Percentiles rank a stretch among this genome's conserved stretches.
Conservation (phyloP, 805 yeast genomes). For the Barnettozyma californica region DNA sequence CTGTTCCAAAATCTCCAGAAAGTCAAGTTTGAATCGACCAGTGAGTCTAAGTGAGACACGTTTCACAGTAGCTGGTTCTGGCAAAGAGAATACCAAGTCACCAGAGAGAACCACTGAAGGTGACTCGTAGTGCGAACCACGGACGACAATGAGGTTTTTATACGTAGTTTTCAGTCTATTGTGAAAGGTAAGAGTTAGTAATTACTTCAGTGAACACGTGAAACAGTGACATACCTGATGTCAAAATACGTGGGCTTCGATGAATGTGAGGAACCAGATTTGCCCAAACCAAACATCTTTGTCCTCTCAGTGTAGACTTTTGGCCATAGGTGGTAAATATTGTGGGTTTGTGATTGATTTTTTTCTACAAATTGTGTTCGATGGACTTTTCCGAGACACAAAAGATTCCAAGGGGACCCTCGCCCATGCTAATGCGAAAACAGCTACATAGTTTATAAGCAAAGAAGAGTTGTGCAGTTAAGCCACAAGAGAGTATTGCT, state of each 20-base stretch:
- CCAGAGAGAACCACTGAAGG: conserved; percentile 74
- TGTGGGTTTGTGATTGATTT: neutral
- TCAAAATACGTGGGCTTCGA: conserved; percentile 26
- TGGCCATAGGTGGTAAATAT: neutral
- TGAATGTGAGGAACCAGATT: conserved; percentile 12
- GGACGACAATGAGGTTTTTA: conserved; percentile 63
- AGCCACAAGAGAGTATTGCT: conserved; percentile 38
- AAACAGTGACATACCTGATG: conserved; percentile 16
- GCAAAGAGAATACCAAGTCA: conserved; percentile 60
- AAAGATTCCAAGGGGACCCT: neutral
- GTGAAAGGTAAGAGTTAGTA: conserved; percentile 8
- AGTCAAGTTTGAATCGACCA: conserved; percentile 58
- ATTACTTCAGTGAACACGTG: neutral
- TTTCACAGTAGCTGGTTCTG: conserved; percentile 62
- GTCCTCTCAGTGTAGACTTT: neutral
- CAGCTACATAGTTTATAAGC: neutral
- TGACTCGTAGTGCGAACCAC: conserved; percentile 74
- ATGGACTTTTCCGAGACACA: neutral
- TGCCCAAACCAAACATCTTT: conserved; percentile 23
- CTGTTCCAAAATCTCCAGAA: conserved; percentile 41
- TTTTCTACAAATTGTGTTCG: no score
- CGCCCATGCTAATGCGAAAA: neutral
- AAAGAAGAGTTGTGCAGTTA: neutral
- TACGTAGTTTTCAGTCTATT: conserved; percentile 30
- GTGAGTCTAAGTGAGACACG: conserved; percentile 54